phyloP scores from a whole-genome alignment of 805 yeast species.

The Dipodascus albidus region DNA sequence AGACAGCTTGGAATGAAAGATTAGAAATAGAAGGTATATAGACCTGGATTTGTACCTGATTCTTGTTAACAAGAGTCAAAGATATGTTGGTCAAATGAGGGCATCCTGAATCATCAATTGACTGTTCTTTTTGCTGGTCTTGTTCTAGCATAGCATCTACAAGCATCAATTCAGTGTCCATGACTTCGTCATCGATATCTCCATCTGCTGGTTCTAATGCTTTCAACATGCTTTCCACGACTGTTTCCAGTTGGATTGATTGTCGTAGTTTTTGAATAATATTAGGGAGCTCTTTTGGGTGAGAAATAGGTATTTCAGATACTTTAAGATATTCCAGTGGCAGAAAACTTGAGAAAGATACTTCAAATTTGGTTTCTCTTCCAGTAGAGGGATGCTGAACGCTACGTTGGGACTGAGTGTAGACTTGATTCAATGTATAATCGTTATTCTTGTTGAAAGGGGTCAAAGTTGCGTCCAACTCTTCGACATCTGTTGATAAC shows the following conservation, averaged over 20 bases:
- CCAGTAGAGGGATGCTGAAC: slow-evolving; percentile 5
- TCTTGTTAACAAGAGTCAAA: background rate
- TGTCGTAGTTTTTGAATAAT: slow-evolving; percentile 17
- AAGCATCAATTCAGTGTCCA: slow-evolving; percentile 1
- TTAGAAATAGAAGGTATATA: background rate
- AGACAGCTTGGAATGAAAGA: background rate
- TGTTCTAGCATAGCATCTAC: background rate
- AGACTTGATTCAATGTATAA: slow-evolving; percentile 3
- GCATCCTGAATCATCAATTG: background rate
- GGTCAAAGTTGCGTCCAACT: slow-evolving; percentile 7
- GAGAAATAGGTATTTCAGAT: slow-evolving; percentile 19
- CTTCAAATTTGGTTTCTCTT: slow-evolving; percentile 12
- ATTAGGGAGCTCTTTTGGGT: slow-evolving; percentile 19
- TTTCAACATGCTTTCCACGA: slow-evolving; percentile 11
- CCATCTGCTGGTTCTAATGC: slow-evolving; percentile 2
- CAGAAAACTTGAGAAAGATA: slow-evolving; percentile 17
- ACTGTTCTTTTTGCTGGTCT: background rate
- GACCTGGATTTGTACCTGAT: background rate
- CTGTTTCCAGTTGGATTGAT: slow-evolving; percentile 7
- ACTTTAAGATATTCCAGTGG: slow-evolving; percentile 18
- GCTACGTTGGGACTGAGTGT: slow-evolving; percentile 7
- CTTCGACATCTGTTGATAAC: slow-evolving; percentile 11
- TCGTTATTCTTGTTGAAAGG: background rate
- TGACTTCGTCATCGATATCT: slow-evolving; percentile 5
- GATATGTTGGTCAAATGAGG: background rate